Percentiles rank a stretch among this genome's conserved stretches.
phyloP scores from a whole-genome alignment of 2,329 filamentous ascomycete species.

The Verticillium tricorpus region DNA sequence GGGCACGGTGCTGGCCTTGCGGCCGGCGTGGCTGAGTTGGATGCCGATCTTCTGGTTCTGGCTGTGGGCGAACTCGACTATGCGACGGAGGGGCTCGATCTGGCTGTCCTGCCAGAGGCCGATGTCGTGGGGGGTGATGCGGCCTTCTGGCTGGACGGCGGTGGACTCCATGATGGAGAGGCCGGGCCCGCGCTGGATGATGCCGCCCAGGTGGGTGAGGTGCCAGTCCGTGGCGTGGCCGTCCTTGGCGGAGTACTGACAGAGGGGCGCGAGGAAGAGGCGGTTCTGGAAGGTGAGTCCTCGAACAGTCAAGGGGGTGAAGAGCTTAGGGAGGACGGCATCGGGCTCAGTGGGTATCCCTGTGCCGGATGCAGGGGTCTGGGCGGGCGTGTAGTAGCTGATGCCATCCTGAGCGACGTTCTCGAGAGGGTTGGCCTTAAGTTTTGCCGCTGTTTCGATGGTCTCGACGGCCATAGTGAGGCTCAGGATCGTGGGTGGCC shows the following conservation, averaged over 20 bases:
- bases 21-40: constrained; percentile 71
- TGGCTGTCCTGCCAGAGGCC: constrained; percentile 68
- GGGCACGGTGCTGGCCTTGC: constrained; percentile 51
- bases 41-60: constrained; percentile 63
- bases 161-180: constrained; percentile 57
- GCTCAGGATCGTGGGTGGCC: no score
- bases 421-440: background rate
- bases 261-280: constrained; percentile 41
- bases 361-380: constrained; percentile 38
- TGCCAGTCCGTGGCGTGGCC: constrained; percentile 70
- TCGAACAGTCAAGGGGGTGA: constrained; percentile 41
- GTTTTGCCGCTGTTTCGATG: no score
- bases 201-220: constrained; percentile 67
- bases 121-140: constrained; percentile 63
- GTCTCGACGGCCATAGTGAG: no score
- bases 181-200: constrained; percentile 62
- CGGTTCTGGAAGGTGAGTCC: constrained; percentile 39
- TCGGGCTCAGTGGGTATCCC: constrained; percentile 32
- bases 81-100: constrained; percentile 49
- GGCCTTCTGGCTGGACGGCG: constrained; percentile 56
- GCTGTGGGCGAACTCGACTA: constrained; percentile 55
- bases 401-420: background rate
- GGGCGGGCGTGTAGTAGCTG: constrained; percentile 42
- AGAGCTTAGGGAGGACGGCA: constrained; percentile 36
- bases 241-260: constrained; percentile 38